phyloP scores from a whole-genome alignment of 495 filamentous ascomycete genomes.

The Extremus antarcticus region DNA sequence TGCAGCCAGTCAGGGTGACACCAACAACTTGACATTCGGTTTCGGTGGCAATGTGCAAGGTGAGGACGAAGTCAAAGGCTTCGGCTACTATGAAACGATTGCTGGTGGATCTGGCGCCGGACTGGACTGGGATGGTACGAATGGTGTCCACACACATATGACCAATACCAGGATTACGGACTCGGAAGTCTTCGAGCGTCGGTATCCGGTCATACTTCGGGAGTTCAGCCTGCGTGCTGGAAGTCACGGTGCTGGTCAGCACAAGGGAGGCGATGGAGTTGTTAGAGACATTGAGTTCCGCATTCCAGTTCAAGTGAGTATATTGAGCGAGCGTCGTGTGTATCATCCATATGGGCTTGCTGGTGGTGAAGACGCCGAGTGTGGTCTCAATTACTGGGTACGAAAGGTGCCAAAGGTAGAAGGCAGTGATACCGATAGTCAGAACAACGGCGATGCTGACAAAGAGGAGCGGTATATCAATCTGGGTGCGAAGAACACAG shows the following conservation, averaged over 20 bases:
- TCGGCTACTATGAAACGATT: slow-evolving; percentile 98
- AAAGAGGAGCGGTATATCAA: slow-evolving; percentile 65
- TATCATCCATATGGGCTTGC: slow-evolving; percentile 80
- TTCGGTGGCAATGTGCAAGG: slow-evolving; percentile 59
- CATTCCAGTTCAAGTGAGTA: slow-evolving; percentile 76
- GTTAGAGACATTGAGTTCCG: slow-evolving; percentile 91
- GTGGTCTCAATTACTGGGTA: slow-evolving; percentile 82
- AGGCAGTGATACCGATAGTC: slow-evolving; percentile 12
- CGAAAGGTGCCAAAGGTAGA: slow-evolving; percentile 41
- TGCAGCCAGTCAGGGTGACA: slow-evolving; percentile 83
- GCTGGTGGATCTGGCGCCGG: slow-evolving; percentile 87
- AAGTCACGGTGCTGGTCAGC: slow-evolving; percentile 61
- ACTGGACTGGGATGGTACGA: slow-evolving; percentile 75
- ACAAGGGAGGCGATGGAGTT: slow-evolving; percentile 81
- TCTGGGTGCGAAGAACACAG: slow-evolving; percentile 88
- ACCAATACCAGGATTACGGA: slow-evolving; percentile 99
- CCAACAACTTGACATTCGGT: slow-evolving; percentile 80
- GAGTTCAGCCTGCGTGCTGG: slow-evolving; percentile 67
- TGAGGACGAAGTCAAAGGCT: slow-evolving; percentile 51
- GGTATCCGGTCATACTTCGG: slow-evolving; percentile 79
- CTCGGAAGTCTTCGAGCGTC: slow-evolving; percentile 85
- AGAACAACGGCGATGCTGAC: slow-evolving; percentile 13
- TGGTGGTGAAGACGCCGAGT: slow-evolving; percentile 71
- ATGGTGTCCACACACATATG: slow-evolving; percentile 92
- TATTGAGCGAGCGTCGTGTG: slow-evolving; percentile 77